Evolutionary conservation across 1,139 yeast genomes (phyloP), one percentile per base, ranked within the genome.

Genomic region (Candida sanyaensis): DNA sequence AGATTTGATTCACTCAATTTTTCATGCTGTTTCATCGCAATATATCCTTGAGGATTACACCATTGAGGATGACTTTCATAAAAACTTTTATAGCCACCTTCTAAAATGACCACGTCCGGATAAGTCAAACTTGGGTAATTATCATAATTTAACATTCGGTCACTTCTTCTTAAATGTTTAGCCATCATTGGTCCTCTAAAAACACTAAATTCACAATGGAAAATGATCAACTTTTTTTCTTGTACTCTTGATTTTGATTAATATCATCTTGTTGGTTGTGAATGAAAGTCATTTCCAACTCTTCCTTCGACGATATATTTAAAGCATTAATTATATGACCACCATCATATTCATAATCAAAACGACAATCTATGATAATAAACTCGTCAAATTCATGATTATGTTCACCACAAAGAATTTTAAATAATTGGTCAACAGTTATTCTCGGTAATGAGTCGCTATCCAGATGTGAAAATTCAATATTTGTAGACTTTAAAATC

Each of bases 171-270:
- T 50, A 93, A 75, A 63, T 90, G 92, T 49, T 85, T 75, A 0
- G 98, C 98, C 87, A 93, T 83, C 44, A 88, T 75, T 3, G 99
- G 99, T 9, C 98, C 97, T 50, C 99, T 78, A 63, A 87, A 90
- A 2, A 96, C 83, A 44, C 96, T 86, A 63, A 90, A 92, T 66
- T 93, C 99, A 68, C 99, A 93, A 66, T 93, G 98, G 70, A 93
- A 92, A 11, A 95, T 77, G 17, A 92, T 66, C 48, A 93, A 68
- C 21, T 69, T 65, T 43, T 69, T 11, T 5, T 21, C 12, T 34
- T 34, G 12, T 34, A 21, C n/a, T 21, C 24, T 34, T 34, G 27
- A 46, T 65, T 62, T n/a, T 32, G 26, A n/a, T 23, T 26, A 29
- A 6, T 27, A 33, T 23, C 40, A 34, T 12, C 21, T 2, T 37